Evolutionary conservation across 1,284 basidiomycete species (phyloP).

Genomic region (Rhodotorula glutinis): DNA sequence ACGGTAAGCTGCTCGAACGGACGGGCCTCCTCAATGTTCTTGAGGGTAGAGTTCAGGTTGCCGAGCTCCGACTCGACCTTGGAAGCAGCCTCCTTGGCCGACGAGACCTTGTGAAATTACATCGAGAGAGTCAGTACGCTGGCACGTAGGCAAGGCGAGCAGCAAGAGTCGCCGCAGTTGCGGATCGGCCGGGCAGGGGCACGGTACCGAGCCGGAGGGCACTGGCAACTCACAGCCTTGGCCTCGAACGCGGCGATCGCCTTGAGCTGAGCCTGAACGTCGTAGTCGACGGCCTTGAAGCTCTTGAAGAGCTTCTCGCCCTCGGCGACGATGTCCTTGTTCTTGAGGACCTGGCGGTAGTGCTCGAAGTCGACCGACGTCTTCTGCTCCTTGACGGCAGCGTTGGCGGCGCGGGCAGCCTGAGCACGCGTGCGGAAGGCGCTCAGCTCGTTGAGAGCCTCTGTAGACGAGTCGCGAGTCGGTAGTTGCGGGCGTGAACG

Average conservation of each 20-base stretch:
- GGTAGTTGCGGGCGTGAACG: neutral
- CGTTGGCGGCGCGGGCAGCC: slow-evolving; percentile 58
- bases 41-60: slow-evolving; percentile 87
- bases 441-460: slow-evolving; percentile 82
- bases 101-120: slow-evolving; percentile 65
- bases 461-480: slow-evolving; percentile 52
- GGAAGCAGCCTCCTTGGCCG: slow-evolving; percentile 83
- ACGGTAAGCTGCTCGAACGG: slow-evolving; percentile 97
- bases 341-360: slow-evolving; percentile 89
- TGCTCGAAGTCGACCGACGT: slow-evolving; percentile 69
- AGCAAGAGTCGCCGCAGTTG: neutral
- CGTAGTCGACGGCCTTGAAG: slow-evolving; percentile 97
- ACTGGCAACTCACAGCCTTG: slow-evolving; percentile 73
- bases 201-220: no score
- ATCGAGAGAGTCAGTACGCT: neutral
- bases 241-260: slow-evolving; percentile 96
- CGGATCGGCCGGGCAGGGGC: no score
- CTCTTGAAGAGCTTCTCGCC: slow-evolving; percentile 83
- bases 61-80: slow-evolving; percentile 92
- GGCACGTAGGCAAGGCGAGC: no score
- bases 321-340: slow-evolving; percentile 85
- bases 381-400: slow-evolving; percentile 31
- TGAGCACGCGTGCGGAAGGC: slow-evolving; percentile 94
- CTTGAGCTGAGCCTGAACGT: slow-evolving; percentile 84
- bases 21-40: slow-evolving; percentile 96